phyloP scores from a whole-genome alignment of 2,329 filamentous ascomycete genomes.

The Ploettnerulaceae sp. region DNA sequence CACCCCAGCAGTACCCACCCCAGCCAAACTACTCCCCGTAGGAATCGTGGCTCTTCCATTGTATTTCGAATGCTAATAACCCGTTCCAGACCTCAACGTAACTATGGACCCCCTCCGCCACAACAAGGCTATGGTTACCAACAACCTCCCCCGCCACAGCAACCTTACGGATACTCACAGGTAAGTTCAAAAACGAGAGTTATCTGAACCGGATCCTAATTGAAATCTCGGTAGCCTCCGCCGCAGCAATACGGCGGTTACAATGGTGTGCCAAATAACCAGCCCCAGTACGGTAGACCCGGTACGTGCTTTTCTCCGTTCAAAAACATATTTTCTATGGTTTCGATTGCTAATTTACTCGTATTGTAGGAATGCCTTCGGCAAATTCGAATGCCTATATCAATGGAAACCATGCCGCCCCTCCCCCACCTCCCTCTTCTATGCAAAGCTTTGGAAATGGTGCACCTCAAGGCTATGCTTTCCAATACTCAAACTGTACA shows the following conservation, averaged over 20 bases:
- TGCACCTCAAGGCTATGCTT: slow-evolving; percentile 74
- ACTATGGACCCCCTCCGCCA: slow-evolving; percentile 32
- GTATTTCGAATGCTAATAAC: slow-evolving; percentile 28
- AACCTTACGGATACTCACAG: slow-evolving; percentile 32
- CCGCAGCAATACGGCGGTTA: slow-evolving; percentile 46
- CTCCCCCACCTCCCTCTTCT: slow-evolving; percentile 63
- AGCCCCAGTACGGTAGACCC: slow-evolving; percentile 46
- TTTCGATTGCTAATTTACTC: slow-evolving; percentile 7
- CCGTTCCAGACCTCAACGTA: slow-evolving; percentile 24
- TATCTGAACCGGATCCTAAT: background rate
- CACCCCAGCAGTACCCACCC: slow-evolving; percentile 41
- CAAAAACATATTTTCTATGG: too few species aligned
- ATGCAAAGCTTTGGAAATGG: slow-evolving; percentile 74
- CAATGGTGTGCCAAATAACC: slow-evolving; percentile 32
- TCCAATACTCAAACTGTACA: slow-evolving; percentile 88
- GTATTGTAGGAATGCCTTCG: slow-evolving; percentile 37
- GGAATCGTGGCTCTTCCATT: slow-evolving; percentile 29
- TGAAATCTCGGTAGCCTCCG: slow-evolving; percentile 32
- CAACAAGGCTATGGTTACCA: slow-evolving; percentile 44
- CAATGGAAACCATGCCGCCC: slow-evolving; percentile 50
- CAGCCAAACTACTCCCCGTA: slow-evolving; percentile 49
- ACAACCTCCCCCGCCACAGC: slow-evolving; percentile 44
- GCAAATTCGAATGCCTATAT: slow-evolving; percentile 49
- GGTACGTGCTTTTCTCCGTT: slow-evolving; percentile 32
- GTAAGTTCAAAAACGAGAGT: slow-evolving; percentile 18